Base-by-base conservation (phyloP, 2,329 filamentous ascomycete species). In the Colletotrichum tropicale region DNA sequence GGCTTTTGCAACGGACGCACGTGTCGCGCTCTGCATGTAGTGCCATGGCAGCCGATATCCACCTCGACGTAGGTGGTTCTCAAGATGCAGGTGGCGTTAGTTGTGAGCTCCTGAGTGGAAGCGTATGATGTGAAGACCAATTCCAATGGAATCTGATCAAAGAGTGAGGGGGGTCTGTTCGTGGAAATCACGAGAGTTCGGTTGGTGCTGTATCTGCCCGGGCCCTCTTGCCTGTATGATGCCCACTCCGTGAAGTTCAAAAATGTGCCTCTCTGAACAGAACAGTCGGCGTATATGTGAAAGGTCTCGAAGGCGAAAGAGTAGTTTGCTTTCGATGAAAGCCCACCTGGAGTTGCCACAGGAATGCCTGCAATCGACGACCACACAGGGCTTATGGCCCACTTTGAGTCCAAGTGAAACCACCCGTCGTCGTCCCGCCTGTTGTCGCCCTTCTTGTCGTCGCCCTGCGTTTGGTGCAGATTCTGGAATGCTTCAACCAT, bases 351-450 rank as follows among this genome's bases (percentile, higher is more conserved):
- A 13, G 64, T 8, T 8, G 38, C 30, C 5, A 68, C 15, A 18
- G 64, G 64, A n/a, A 68, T 26, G 1, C 70, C 70, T 15, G 52
- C 30, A n/a, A 73, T 43, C 12, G 70, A 62, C 2, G 64, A 62
- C 26, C 52, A 66, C 1, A 64, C 56, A 18, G 55, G 7, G 10
- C 58, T 52, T 1, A 6, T 21, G 4, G 43, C n/a, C 6, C n/a
- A 21, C n/a, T 66, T n/a, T 6, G 28, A 15, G 21, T n/a, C 28
- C 24, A 73, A 5, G 4, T 52, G 26, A 32, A 24, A 68, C 64
- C 70, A 73, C 16, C 56, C 70, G 2, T 68, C 30, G 4, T 9
- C 3, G n/a, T 32, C 38, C 12, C 3, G 12, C 3, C 13, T 26
- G 32, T 48, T 32, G 55, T 32, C 13, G 15, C n/a, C n/a, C n/a